Evolutionary conservation across 1,284 basidiomycete genomes (phyloP), one percentile per base, ranked within the genome.

Genomic region (Leccinum angustisporum): DNA sequence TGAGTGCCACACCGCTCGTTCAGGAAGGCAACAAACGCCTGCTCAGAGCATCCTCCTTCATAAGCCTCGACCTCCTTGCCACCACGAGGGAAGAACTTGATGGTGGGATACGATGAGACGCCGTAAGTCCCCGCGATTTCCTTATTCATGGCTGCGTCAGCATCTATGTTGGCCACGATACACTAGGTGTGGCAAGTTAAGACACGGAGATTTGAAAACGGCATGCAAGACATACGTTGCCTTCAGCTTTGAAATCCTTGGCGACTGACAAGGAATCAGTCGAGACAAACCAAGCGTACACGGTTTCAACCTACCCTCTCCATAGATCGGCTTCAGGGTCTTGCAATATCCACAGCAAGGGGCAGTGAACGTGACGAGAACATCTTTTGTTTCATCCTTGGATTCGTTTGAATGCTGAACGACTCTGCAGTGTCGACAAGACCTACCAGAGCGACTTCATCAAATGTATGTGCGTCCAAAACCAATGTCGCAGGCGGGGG

Each of bases 281-380:
- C 58, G 57, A 62, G 51, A 67, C 40, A 18, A 16, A 53, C 30
- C n/a, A 5, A 51, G 25, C 43, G 16, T 21, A 13, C 16, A 31
- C 58, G 61, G 21, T 53, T 18, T 36, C 16, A 33, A 63, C 61
- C 18, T 53, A 80, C 78, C 84, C 74, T 91, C 83, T 72, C 96
- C 94, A 75, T 93, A 96, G 25, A 84, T 81, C 13, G 94, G 94
- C 78, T 97, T 96, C 76, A 97, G 77, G 67, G 71, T 85, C 81
- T 95, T 94, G 82, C 92, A 94, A 78, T 93, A 91, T 51, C 91
- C 91, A 66, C 94, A 95, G 92, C 92, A 92, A 31, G 90, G 90
- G 36, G 90, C 91, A 64, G 93, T 96, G 81, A 96, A 97, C 4
- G 95, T 83, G 56, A 97, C 92, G n/a, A 97, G 79, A 53, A 94